Evolutionary conservation across 805 yeast species (phyloP).

Genomic region (Tetrapisispora nanseiensis): DNA sequence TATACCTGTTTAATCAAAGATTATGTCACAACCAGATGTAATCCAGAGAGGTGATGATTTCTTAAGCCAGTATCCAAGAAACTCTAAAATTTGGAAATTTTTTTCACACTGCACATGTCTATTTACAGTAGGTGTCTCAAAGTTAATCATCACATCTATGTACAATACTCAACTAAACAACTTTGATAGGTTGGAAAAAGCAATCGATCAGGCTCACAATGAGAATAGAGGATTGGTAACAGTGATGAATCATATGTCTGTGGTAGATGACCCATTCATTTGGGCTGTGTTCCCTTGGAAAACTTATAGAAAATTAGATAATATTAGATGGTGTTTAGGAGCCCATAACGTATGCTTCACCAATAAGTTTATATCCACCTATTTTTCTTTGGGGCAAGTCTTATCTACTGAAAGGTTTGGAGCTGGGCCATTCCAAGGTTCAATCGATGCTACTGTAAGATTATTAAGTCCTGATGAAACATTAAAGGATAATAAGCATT

Average conservation of each 20-base stretch:
- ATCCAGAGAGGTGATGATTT: constrained; percentile 65
- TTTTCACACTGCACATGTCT: constrained; percentile 62
- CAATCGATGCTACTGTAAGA: constrained; percentile 77
- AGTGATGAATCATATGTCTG: constrained; percentile 87
- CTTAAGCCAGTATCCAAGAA: constrained; percentile 53
- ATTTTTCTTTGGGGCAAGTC: constrained; percentile 85
- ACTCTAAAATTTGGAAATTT: constrained; percentile 49
- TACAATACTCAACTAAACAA: constrained; percentile 58
- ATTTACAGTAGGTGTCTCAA: constrained; percentile 54
- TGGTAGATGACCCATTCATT: constrained; percentile 80
- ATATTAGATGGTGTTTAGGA: constrained; percentile 88
- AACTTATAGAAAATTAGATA: constrained; percentile 49
- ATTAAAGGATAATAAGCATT: constrained; percentile 12
- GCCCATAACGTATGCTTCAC: constrained; percentile 86
- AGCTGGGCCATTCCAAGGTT: constrained; percentile 84
- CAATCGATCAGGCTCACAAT: constrained; percentile 47
- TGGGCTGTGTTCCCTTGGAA: constrained; percentile 81
- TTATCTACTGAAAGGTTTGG: constrained; percentile 83
- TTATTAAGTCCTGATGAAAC: constrained; percentile 71
- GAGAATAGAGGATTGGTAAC: constrained; percentile 76
- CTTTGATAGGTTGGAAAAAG: constrained; percentile 53
- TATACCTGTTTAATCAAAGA: neutral
- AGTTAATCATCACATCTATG: constrained; percentile 46
- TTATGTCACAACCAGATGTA: constrained; percentile 63
- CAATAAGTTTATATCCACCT: constrained; percentile 38